Evolutionary conservation across 2,329 filamentous ascomycete species (phyloP).

Genomic region (Capronia epimyces): DNA sequence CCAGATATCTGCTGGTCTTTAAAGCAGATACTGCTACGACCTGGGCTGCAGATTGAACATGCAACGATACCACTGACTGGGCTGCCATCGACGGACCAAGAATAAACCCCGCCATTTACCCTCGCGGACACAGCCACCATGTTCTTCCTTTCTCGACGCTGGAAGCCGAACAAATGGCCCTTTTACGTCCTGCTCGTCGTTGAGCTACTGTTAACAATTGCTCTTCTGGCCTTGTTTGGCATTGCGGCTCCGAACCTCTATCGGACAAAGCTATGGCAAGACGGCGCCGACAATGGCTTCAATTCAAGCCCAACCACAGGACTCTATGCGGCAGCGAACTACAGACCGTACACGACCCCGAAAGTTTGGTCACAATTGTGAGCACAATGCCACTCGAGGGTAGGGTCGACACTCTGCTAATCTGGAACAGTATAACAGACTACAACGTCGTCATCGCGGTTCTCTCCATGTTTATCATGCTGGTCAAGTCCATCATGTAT

Average conservation of each 20-base stretch:
- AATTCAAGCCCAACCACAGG: slow-evolving; percentile 55
- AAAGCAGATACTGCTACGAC: background rate
- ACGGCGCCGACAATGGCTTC: slow-evolving; percentile 57
- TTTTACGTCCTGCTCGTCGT: slow-evolving; percentile 50
- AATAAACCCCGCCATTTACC: background rate
- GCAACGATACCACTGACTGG: slow-evolving; percentile 4
- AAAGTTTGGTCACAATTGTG: slow-evolving; percentile 59
- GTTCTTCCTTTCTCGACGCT: slow-evolving; percentile 50
- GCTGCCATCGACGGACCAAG: slow-evolving; percentile 2
- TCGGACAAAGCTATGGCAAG: slow-evolving; percentile 56
- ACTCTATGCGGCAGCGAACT: slow-evolving; percentile 56
- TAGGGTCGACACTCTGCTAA: too few relatives aligned
- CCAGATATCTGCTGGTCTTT: background rate
- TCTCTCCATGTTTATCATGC: slow-evolving; percentile 56
- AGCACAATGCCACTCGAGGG: slow-evolving; percentile 23
- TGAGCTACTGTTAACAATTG: slow-evolving; percentile 55
- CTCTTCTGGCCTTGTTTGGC: slow-evolving; percentile 55
- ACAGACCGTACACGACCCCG: slow-evolving; percentile 49
- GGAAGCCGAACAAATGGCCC: slow-evolving; percentile 45
- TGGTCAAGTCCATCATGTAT: slow-evolving; percentile 53
- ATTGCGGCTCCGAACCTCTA: slow-evolving; percentile 59
- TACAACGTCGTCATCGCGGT: slow-evolving; percentile 59
- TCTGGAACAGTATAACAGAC: slow-evolving; percentile 48
- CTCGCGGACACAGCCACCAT: background rate
- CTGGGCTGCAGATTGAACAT: slow-evolving; percentile 8